Percentiles rank a stretch among this genome's conserved stretches.
Conservation (phyloP, 139 green algal genomes). For the Asterochloris erici region DNA sequence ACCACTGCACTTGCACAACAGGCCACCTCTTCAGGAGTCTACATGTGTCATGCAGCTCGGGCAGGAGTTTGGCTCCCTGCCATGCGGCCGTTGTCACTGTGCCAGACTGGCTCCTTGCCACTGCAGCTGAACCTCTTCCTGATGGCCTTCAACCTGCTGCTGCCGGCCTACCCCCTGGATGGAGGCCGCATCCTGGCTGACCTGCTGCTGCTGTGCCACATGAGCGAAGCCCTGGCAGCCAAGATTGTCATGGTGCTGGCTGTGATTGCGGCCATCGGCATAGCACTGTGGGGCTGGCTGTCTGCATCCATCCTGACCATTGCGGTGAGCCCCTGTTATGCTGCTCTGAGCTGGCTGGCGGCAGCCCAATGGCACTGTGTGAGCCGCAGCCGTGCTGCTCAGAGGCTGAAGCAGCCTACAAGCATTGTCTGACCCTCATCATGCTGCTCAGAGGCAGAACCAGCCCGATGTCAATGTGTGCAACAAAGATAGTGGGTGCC, state of each 20-base stretch:
- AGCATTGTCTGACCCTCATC: too few species aligned
- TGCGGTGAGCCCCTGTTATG: too few species aligned
- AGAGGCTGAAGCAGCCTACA: too few species aligned
- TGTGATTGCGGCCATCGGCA: conserved; percentile 1
- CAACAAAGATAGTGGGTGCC: too few species aligned
- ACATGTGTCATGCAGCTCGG: conserved; percentile 39
- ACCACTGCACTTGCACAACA: too few species aligned
- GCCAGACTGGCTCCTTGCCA: not conserved
- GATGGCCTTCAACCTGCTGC: conserved; percentile 71
- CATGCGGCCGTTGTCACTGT: not conserved
- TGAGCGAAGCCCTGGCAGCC: conserved; percentile 21
- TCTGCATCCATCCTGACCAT: too few species aligned
- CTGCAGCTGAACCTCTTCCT: conserved; percentile 66
- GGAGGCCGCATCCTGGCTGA: conserved; percentile 55
- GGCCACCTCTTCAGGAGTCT: too few species aligned
- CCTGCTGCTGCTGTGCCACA: conserved; percentile 43
- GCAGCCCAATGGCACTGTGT: too few species aligned
- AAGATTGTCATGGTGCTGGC: conserved; percentile 35
- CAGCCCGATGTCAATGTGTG: too few species aligned
- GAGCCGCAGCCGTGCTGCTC: too few species aligned
- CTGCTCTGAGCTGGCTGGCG: too few species aligned
- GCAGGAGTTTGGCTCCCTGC: not conserved
- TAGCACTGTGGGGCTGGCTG: conserved; percentile 29
- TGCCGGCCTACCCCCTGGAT: conserved; percentile 78
- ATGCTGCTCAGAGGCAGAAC: too few species aligned